phyloP scores from a whole-genome alignment of 164 flowering plant genomes.

The Paratinospora sagittata region DNA sequence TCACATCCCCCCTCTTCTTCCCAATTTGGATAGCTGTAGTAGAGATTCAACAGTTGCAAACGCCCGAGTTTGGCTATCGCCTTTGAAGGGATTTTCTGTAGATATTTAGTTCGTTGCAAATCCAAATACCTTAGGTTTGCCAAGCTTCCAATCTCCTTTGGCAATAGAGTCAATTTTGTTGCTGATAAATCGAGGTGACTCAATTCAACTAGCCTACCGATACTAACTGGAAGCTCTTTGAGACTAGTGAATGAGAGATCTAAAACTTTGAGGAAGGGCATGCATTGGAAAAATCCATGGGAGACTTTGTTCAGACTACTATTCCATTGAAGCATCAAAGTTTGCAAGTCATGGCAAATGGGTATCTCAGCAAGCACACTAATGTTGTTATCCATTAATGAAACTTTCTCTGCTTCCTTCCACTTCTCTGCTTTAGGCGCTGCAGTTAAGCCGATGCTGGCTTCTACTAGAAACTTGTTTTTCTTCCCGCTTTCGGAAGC shows the following conservation, averaged over 20 bases:
- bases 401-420: conserved; percentile 18
- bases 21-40: conserved; percentile 29
- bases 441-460: conserved; percentile 22
- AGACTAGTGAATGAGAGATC: conserved; percentile 33
- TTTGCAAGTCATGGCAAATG: conserved; percentile 24
- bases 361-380: conserved; percentile 17
- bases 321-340: conserved; percentile 31
- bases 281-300: conserved; percentile 21
- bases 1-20: conserved; percentile 15
- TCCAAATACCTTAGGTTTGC: conserved; percentile 25
- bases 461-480: conserved; percentile 18
- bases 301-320: conserved; percentile 18
- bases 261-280: conserved; percentile 30
- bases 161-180: conserved; percentile 22
- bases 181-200: conserved; percentile 29
- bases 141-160: conserved; percentile 26
- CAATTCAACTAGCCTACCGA: conserved; percentile 21
- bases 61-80: conserved; percentile 22
- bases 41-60: conserved; percentile 28
- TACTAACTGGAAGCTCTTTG: conserved; percentile 24
- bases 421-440: conserved; percentile 25
- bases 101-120: conserved; percentile 23
- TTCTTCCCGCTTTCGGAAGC: conserved; percentile 19
- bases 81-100: conserved; percentile 25
- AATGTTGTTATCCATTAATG: conserved; percentile 21